Conservation (phyloP, 2,329 filamentous ascomycete genomes). For the Pezicula rhizophila region DNA sequence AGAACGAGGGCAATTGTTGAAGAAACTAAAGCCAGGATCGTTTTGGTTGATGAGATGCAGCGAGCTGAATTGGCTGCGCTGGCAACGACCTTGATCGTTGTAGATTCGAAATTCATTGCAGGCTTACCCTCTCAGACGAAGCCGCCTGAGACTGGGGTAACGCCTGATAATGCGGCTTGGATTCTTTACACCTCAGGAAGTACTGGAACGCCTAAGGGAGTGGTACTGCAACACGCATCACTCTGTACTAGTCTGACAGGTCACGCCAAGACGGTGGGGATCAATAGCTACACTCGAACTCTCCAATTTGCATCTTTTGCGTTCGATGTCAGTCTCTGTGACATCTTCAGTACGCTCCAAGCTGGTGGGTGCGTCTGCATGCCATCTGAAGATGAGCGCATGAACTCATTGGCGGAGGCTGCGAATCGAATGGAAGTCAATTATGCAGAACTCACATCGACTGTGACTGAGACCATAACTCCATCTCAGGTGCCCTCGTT, state of each 20-base stretch:
- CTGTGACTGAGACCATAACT: slow-evolving; percentile 9
- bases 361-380: slow-evolving; percentile 13
- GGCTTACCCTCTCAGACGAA: neutral
- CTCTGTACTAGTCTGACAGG: slow-evolving; percentile 3
- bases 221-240: slow-evolving; percentile 10
- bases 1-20: neutral
- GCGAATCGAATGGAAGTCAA: slow-evolving; percentile 11
- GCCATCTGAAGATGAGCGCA: slow-evolving; percentile 13
- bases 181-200: slow-evolving; percentile 13
- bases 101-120: slow-evolving; percentile 1
- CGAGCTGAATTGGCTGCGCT: neutral
- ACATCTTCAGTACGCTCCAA: slow-evolving; percentile 14
- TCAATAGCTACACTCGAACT: slow-evolving; percentile 5
- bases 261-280: slow-evolving; percentile 2
- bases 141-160: neutral
- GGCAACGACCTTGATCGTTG: neutral
- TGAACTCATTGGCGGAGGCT: slow-evolving; percentile 9
- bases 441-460: slow-evolving; percentile 11
- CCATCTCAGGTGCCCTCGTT: slow-evolving; percentile 11
- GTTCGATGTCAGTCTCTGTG: slow-evolving; percentile 10
- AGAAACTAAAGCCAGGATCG: neutral
- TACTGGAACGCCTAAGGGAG: slow-evolving; percentile 12
- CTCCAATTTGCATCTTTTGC: slow-evolving; percentile 13
- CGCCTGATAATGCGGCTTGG: slow-evolving; percentile 6
- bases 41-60: slow-evolving; percentile 1